These are phyloP conservation scores for Tylopilus subfusipes DNA, from an alignment of 768 basidiomycete genomes.

Conservation along the genomic window DNA sequence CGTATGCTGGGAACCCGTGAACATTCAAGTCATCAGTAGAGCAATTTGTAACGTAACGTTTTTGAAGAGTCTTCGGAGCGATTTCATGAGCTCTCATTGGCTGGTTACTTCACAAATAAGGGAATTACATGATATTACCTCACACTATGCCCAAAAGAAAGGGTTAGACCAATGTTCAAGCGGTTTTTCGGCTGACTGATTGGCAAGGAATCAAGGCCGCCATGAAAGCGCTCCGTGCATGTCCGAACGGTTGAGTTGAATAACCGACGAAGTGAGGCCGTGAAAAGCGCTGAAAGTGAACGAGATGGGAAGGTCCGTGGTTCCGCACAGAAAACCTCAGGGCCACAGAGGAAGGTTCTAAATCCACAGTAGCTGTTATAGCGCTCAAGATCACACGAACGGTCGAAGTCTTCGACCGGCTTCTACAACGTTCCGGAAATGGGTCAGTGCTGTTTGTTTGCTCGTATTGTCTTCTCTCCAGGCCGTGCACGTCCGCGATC, in stretches of 20 bases:
- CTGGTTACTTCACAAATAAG: too few species aligned
- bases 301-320: background rate
- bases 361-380: background rate
- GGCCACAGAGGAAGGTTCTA: background rate
- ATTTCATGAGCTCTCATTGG: too few species aligned
- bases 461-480: conserved; percentile 12
- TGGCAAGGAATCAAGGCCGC: too few species aligned
- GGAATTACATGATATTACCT: too few species aligned
- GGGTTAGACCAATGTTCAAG: too few species aligned
- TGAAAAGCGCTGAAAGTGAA: background rate
- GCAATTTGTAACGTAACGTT: too few species aligned
- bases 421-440: conserved; percentile 4
- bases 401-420: background rate
- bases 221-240: conserved; percentile 6
- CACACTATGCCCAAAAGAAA: too few species aligned
- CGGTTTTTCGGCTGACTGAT: too few species aligned
- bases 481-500: background rate
- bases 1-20: conserved; percentile 7
- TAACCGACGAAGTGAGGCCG: conserved; percentile 6
- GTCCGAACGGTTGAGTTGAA: conserved; percentile 8
- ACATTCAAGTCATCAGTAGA: too few species aligned
- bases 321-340: background rate
- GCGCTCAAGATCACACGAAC: conserved; percentile 17
- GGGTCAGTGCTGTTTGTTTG: conserved; percentile 21
- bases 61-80: too few species aligned